Evolutionary conservation across 2,329 filamentous ascomycete genomes (phyloP).

Genomic region (Thelonectria rubi): DNA sequence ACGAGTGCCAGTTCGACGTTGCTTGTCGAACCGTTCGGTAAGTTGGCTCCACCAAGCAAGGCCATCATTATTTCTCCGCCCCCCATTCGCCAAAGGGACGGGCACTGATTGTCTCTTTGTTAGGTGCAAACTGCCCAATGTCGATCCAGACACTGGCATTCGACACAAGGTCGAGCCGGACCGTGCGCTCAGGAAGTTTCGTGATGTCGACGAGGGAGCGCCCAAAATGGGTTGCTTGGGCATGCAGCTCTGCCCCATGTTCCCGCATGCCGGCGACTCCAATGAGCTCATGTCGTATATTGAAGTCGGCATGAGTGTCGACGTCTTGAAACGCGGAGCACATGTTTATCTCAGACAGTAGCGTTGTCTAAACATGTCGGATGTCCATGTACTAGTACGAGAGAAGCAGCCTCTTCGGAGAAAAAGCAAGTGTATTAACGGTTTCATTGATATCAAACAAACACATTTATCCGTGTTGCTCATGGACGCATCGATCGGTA

Average conservation of each 20-base stretch:
- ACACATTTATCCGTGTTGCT: constrained; percentile 27
- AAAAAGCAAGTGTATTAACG: constrained; percentile 9
- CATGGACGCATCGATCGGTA: constrained; percentile 34
- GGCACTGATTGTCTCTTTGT: background rate
- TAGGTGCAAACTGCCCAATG: constrained; percentile 77
- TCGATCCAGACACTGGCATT: constrained; percentile 68
- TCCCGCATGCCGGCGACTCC: constrained; percentile 43
- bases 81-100: too few species aligned
- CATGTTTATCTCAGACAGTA: constrained; percentile 52
- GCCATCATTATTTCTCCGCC: background rate
- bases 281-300: constrained; percentile 55
- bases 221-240: constrained; percentile 67
- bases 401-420: background rate
- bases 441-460: constrained; percentile 20
- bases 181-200: constrained; percentile 64
- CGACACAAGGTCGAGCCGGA: constrained; percentile 66
- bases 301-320: constrained; percentile 65
- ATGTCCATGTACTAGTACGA: background rate
- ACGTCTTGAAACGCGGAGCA: constrained; percentile 57
- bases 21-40: constrained; percentile 72
- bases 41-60: constrained; percentile 29
- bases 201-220: constrained; percentile 69
- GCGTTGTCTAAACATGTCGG: background rate
- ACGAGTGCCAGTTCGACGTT: constrained; percentile 56
- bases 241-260: constrained; percentile 71